Evolutionary conservation across 805 yeast species (phyloP).

Genomic region (Hanseniaspora vineae): DNA sequence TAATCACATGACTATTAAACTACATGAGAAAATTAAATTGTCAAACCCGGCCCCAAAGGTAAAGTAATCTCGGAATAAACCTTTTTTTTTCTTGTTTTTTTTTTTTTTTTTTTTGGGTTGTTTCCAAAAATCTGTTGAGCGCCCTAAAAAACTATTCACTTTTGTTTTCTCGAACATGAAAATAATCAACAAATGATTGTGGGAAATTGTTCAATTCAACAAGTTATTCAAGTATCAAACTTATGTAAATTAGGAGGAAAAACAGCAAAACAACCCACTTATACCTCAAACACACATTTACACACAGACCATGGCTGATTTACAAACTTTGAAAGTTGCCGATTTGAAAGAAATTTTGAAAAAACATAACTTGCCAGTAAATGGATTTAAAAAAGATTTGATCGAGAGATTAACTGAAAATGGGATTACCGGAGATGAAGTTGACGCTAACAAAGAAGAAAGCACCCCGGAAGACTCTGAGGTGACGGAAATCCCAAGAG

Average conservation of each 20-base stretch:
- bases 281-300: not conserved
- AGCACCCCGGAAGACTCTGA: not conserved
- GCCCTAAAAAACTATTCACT: too few species aligned
- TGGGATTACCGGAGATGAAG: constrained; percentile 3
- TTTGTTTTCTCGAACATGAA: too few species aligned
- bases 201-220: not conserved
- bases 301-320: constrained; percentile 32
- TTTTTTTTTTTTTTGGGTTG: too few species aligned
- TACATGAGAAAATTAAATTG: too few species aligned
- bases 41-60: too few species aligned
- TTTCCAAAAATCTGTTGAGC: too few species aligned
- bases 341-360: constrained; percentile 73
- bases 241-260: too few species aligned
- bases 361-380: constrained; percentile 47
- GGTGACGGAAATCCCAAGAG: too few species aligned
- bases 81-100: too few species aligned
- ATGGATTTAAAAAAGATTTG: constrained; percentile 75
- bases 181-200: not conserved
- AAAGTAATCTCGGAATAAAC: too few species aligned
- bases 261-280: not conserved
- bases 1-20: too few species aligned
- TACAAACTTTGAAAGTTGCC: constrained; percentile 60
- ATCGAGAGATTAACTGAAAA: constrained; percentile 44
- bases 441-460: constrained; percentile 3
- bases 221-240: not conserved